Percentiles rank a stretch among this genome's conserved stretches.
phyloP scores from a whole-genome alignment of 1,139 yeast species.

The Diutina scorzettiae region DNA sequence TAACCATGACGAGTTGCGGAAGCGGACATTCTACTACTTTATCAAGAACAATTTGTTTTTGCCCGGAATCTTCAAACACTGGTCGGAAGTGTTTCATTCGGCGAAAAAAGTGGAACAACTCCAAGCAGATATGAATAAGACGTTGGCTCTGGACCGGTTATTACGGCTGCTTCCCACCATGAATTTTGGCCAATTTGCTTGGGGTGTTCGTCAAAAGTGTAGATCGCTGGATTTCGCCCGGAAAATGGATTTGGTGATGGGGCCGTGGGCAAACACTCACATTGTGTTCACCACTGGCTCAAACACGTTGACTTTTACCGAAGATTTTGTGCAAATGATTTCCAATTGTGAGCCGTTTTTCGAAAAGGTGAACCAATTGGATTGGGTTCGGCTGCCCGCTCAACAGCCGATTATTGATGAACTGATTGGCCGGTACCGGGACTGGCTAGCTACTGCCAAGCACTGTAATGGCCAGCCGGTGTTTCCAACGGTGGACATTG shows the following conservation, averaged over 20 bases:
- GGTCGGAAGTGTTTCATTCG: background rate
- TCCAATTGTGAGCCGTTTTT: slow-evolving; percentile 4
- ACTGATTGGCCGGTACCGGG: background rate
- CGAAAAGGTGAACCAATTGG: background rate
- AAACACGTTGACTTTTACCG: slow-evolving; percentile 1
- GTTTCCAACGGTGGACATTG: slow-evolving; percentile 2
- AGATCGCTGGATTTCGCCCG: background rate
- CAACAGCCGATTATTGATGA: background rate
- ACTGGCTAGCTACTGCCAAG: background rate
- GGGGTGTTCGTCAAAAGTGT: slow-evolving; percentile 4
- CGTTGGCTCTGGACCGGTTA: background rate
- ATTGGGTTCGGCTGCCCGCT: background rate
- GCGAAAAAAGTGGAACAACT: background rate
- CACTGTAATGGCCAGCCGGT: background rate
- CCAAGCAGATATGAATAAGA: slow-evolving; percentile 5
- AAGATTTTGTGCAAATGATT: slow-evolving; percentile 5
- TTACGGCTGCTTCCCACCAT: background rate
- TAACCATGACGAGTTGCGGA: slow-evolving; percentile 3
- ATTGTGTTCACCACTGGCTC: slow-evolving; percentile 2
- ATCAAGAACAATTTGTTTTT: slow-evolving; percentile 4
- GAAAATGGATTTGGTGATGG: slow-evolving; percentile 2
- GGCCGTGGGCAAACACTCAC: slow-evolving; percentile 1
- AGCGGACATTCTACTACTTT: slow-evolving; percentile 4
- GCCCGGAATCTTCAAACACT: slow-evolving; percentile 5
- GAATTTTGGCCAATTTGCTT: slow-evolving; percentile 1